Conservation (phyloP, 2,329 filamentous ascomycete genomes). For the Coniella lustricola region DNA sequence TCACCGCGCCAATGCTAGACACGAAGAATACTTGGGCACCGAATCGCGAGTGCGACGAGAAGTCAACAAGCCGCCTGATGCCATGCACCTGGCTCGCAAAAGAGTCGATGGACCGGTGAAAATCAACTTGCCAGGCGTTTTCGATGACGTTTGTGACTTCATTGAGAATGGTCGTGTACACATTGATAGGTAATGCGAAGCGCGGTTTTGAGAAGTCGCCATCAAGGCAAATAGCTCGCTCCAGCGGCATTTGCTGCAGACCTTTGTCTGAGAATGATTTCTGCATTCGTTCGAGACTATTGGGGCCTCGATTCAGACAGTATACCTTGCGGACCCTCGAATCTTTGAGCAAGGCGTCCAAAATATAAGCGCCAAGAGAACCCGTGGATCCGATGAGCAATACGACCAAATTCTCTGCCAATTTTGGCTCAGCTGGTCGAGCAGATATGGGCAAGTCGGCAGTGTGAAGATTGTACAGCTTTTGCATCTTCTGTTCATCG, state of each 20-base stretch:
- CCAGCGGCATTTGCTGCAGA: not conserved
- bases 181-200: not conserved
- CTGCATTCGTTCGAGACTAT: conserved; percentile 3
- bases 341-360: conserved; percentile 4
- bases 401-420: not conserved
- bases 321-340: not conserved
- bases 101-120: conserved; percentile 5
- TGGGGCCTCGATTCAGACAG: conserved; percentile 8
- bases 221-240: not conserved
- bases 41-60: conserved; percentile 4
- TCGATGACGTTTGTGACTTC: conserved; percentile 2
- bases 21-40: conserved; percentile 31
- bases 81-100: not conserved
- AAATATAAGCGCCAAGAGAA: conserved; percentile 9
- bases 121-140: conserved; percentile 10
- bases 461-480: conserved; percentile 3
- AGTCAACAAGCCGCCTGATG: conserved; percentile 2
- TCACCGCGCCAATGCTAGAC: conserved; percentile 34
- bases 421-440: not conserved
- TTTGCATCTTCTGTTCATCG: conserved; percentile 6
- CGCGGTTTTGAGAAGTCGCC: conserved; percentile 4
- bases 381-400: conserved; percentile 11
- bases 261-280: conserved; percentile 1
- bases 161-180: conserved; percentile 1
- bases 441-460: not conserved